A percentile compares a stretch with the other conserved stretches of the same genome.
phyloP scores from a whole-genome alignment of 2,329 filamentous ascomycete species.

The Kalaharituber pfeilii region DNA sequence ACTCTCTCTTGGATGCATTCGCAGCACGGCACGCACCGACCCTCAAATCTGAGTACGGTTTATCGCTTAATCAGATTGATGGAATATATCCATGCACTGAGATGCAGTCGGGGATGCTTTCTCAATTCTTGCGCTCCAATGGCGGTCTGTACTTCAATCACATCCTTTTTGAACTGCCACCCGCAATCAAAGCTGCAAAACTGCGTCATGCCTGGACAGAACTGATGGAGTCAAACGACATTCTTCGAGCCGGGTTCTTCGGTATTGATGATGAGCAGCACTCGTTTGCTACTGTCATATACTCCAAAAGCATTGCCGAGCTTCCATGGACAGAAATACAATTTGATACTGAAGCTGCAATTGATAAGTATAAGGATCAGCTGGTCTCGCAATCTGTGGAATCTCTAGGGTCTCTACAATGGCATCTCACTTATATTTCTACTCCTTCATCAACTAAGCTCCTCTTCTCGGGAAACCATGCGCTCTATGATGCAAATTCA shows the following conservation, averaged over 20 bases:
- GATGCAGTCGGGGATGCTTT: conserved; percentile 63
- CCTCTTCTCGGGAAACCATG: conserved; percentile 50
- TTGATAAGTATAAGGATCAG: conserved; percentile 28
- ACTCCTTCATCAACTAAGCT: conserved; percentile 17
- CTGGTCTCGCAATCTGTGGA: conserved; percentile 26
- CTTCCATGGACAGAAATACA: conserved; percentile 29
- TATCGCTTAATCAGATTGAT: conserved; percentile 30
- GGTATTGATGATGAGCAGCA: conserved; percentile 40
- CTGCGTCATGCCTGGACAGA: conserved; percentile 43
- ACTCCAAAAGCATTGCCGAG: conserved; percentile 26
- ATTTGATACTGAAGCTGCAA: conserved; percentile 1
- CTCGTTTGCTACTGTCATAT: conserved; percentile 61
- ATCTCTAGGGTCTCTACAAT: conserved; percentile 40
- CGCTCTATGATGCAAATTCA: conserved; percentile 69
- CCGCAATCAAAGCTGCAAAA: conserved; percentile 26
- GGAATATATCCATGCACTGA: conserved; percentile 59
- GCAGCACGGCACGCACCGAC: neutral
- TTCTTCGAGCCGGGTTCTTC: conserved; percentile 60
- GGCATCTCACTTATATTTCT: conserved; percentile 40
- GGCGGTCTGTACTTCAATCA: conserved; percentile 62
- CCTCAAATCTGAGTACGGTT: neutral
- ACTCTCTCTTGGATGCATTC: neutral
- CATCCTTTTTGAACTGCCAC: conserved; percentile 37
- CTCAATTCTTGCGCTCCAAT: conserved; percentile 49
- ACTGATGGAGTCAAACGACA: conserved; percentile 42